A percentile compares a stretch with the other conserved stretches of the same genome.
Conservation (phyloP, 2,329 filamentous ascomycete species). For the Neopestalotiopsis clavispora region DNA sequence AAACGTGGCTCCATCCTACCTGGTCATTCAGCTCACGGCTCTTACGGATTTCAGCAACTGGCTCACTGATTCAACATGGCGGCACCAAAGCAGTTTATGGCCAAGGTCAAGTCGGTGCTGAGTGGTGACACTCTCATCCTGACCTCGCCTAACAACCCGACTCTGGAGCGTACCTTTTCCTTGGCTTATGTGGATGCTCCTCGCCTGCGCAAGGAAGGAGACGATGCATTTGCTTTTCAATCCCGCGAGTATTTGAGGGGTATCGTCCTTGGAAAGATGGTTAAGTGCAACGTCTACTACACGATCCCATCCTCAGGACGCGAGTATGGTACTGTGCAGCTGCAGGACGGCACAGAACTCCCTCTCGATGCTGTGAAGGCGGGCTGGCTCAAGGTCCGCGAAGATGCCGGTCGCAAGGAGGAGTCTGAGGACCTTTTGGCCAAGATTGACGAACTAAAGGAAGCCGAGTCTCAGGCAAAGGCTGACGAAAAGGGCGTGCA, state of each 20-base stretch:
- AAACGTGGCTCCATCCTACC: neutral
- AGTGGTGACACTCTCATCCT: conserved; percentile 93
- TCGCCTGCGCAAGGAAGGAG: conserved; percentile 83
- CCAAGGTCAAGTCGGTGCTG: conserved; percentile 89
- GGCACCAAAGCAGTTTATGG: conserved; percentile 57
- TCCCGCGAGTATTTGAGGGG: conserved; percentile 92
- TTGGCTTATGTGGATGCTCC: conserved; percentile 92
- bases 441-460: conserved; percentile 78
- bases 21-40: neutral
- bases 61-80: conserved; percentile 29
- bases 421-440: conserved; percentile 77
- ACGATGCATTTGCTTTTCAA: conserved; percentile 91
- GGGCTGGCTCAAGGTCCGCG: conserved; percentile 91
- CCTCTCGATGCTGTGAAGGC: conserved; percentile 85
- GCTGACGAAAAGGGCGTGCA: conserved; percentile 82
- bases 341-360: conserved; percentile 77
- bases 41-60: neutral
- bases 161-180: conserved; percentile 84
- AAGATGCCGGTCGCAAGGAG: conserved; percentile 91
- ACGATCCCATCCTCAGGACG: conserved; percentile 83
- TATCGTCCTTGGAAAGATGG: conserved; percentile 81
- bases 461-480: conserved; percentile 78
- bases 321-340: conserved; percentile 83
- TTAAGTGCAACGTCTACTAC: conserved; percentile 87
- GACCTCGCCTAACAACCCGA: conserved; percentile 79